Percentiles rank a stretch among this genome's conserved stretches.
Evolutionary conservation across 2,329 filamentous ascomycete genomes (phyloP).

Genomic region (Penicillium paneum): DNA sequence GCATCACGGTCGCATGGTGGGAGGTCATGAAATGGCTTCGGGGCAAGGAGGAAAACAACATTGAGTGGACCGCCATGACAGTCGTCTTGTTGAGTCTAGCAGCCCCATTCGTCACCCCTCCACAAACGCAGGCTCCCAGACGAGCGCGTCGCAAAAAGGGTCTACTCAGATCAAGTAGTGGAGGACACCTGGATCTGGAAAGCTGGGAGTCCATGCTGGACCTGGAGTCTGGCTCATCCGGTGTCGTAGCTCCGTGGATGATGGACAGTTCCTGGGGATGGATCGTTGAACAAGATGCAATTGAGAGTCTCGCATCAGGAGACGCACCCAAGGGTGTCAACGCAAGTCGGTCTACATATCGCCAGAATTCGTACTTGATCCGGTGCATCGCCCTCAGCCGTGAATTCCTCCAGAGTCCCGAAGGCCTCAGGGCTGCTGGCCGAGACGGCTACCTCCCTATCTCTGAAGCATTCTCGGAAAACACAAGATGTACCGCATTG

Average conservation of each 20-base stretch:
- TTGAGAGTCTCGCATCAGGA: conserved; percentile 18
- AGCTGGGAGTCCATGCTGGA: conserved; percentile 51
- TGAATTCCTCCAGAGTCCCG: conserved; percentile 60
- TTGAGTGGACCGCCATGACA: conserved; percentile 68
- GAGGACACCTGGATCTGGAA: conserved; percentile 43
- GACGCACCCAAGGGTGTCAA: conserved; percentile 14
- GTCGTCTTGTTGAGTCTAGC: conserved; percentile 64
- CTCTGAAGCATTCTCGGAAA: conserved; percentile 50
- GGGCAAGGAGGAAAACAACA: conserved; percentile 48
- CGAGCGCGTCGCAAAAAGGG: conserved; percentile 42
- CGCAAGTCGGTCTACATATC: conserved; percentile 28
- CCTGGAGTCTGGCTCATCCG: conserved; percentile 43
- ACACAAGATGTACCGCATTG: conserved; percentile 60
- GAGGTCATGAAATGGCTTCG: conserved; percentile 68
- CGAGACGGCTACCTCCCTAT: conserved; percentile 65
- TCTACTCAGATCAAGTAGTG: conserved; percentile 51
- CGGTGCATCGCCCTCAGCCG: conserved; percentile 57
- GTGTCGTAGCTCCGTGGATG: conserved; percentile 48
- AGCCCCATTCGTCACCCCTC: conserved; percentile 53
- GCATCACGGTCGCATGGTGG: conserved; percentile 68
- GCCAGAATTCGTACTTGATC: conserved; percentile 44
- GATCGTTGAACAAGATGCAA: conserved; percentile 59
- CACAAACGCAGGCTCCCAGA: conserved; percentile 32
- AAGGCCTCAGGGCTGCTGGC: conserved; percentile 56
- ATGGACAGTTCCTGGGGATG: conserved; percentile 67